Conservation (phyloP, 179 eudicot species). For the Sideroxylon spinosum region DNA sequence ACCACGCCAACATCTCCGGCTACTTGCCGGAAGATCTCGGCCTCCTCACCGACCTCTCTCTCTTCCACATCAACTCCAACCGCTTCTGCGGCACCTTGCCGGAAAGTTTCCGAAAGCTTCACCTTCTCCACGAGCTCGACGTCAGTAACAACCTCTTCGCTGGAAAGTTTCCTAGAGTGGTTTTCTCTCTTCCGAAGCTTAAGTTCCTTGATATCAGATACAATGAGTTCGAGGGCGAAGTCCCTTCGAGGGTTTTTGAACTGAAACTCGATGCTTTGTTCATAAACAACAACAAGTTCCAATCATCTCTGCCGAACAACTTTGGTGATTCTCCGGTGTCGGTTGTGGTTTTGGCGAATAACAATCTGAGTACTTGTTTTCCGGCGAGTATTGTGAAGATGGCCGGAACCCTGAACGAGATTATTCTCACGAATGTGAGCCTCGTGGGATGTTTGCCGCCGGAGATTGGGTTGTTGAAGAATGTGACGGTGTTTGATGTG, state of each 20-base stretch:
- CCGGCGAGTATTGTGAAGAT: conserved; percentile 30
- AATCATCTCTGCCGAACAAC: conserved; percentile 24
- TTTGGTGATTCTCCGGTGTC: conserved; percentile 42
- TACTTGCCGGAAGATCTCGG: conserved; percentile 41
- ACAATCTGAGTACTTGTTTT: conserved; percentile 36
- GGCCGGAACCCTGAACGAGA: conserved; percentile 32
- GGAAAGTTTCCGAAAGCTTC: conserved; percentile 19
- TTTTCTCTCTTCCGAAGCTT: conserved; percentile 23
- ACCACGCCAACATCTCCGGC: conserved; percentile 47
- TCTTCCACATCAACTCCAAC: conserved; percentile 53
- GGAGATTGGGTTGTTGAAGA: conserved; percentile 31
- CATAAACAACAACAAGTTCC: conserved; percentile 42
- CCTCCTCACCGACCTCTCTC: conserved; percentile 44
- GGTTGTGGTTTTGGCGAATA: conserved; percentile 39
- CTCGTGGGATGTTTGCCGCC: conserved; percentile 44
- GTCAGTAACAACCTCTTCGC: conserved; percentile 43
- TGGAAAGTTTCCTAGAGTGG: conserved; percentile 34
- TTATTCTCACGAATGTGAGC: conserved; percentile 31
- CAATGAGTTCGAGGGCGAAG: conserved; percentile 32
- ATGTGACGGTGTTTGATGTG: conserved; percentile 43
- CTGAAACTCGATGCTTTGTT: conserved; percentile 45
- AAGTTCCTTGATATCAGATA: conserved; percentile 45
- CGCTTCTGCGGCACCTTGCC: conserved; percentile 35
- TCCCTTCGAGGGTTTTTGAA: conserved; percentile 36
- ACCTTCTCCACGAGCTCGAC: conserved; percentile 40